Percentiles rank a stretch among this genome's conserved stretches.
phyloP scores from a whole-genome alignment of 2,329 filamentous ascomycete species.

The Colletotrichum sp. region DNA sequence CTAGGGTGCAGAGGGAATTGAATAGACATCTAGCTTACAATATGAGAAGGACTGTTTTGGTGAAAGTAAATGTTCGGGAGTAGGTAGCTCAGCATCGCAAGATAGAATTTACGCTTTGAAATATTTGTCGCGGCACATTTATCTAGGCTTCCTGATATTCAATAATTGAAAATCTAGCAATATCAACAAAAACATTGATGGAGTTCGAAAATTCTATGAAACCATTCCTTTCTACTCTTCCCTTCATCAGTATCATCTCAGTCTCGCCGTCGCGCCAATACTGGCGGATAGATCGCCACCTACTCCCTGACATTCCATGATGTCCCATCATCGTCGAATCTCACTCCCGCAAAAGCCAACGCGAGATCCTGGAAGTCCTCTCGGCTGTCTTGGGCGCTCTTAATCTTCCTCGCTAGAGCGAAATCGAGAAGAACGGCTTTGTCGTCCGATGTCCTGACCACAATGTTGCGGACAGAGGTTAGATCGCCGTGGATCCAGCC shows the following conservation, averaged over 20 bases:
- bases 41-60: too few species aligned
- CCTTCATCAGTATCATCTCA: accelerated
- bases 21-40: too few species aligned
- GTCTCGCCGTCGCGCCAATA: accelerated
- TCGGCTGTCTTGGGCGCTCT: neutral
- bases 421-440: neutral
- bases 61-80: too few species aligned
- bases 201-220: accelerated
- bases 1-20: too few species aligned
- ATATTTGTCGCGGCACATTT: too few species aligned
- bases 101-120: too few species aligned
- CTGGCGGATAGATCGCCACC: too few species aligned
- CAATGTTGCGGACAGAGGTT: neutral
- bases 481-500: neutral
- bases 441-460: neutral
- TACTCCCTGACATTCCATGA: neutral
- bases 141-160: too few species aligned
- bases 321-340: neutral
- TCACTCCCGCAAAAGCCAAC: neutral
- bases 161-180: too few species aligned
- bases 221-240: accelerated
- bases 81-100: too few species aligned
- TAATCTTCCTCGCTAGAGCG: neutral
- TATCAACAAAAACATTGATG: accelerated
- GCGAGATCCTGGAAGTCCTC: neutral